Conservation (phyloP, 1,284 basidiomycete genomes). For the Athelia sp. region DNA sequence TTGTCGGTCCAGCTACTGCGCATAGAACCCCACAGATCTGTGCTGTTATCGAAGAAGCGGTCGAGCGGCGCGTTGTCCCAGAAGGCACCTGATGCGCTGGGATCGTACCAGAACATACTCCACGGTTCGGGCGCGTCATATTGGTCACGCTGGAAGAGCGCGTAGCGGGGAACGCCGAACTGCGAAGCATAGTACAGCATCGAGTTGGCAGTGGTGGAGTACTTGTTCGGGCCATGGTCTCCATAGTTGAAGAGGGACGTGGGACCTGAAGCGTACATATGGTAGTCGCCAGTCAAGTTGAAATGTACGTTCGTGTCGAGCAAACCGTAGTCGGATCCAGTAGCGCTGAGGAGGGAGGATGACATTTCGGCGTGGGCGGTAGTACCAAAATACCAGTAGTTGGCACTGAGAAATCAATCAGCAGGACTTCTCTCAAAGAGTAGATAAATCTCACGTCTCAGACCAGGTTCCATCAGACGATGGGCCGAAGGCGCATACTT, state of each 20-base stretch:
- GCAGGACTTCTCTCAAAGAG: too few species aligned
- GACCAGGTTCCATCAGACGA: constrained; percentile 87
- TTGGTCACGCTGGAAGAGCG: constrained; percentile 92
- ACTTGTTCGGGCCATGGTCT: constrained; percentile 96
- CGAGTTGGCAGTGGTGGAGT: constrained; percentile 73
- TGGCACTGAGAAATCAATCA: constrained; percentile 35
- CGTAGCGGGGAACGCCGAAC: constrained; percentile 69
- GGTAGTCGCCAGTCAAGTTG: constrained; percentile 77
- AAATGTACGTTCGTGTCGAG: constrained; percentile 68
- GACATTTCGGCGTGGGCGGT: constrained; percentile 92
- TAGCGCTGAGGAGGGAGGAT: constrained; percentile 79
- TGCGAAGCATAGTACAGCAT: constrained; percentile 70
- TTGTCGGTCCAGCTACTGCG: constrained; percentile 90
- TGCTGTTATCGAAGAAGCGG: constrained; percentile 66
- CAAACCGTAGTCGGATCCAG: constrained; percentile 79
- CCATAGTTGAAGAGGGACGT: constrained; percentile 91
- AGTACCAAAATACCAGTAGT: constrained; percentile 96
- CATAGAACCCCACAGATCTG: constrained; percentile 87
- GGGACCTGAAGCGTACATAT: constrained; percentile 86
- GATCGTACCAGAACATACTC: constrained; percentile 98
- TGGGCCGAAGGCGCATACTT: constrained; percentile 71
- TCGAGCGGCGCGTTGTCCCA: constrained; percentile 88
- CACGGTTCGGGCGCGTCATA: constrained; percentile 87
- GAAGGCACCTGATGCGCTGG: constrained; percentile 79
- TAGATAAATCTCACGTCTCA: constrained; percentile 52